Percentiles rank a stretch among this genome's conserved stretches.
Evolutionary conservation across 164 flowering plant species (phyloP).

Genomic region (Vitis rupestris): DNA sequence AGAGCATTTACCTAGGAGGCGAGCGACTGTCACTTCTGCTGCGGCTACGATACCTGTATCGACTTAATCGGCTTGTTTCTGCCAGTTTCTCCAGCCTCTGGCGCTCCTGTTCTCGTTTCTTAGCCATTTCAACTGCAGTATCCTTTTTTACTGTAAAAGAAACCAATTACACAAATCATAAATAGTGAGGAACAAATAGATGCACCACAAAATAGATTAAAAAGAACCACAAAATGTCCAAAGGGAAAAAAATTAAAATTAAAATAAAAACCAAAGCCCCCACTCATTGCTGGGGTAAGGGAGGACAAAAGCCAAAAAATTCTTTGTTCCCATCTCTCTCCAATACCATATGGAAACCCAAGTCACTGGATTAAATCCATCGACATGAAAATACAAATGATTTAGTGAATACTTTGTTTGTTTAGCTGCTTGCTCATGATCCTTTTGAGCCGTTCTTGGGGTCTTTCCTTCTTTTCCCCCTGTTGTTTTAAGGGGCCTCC

Average conservation of each 20-base stretch:
- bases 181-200: not conserved
- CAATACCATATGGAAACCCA: too few species aligned
- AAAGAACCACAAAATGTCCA: not conserved
- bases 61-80: conserved; percentile 72
- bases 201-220: not conserved
- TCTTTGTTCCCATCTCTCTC: too few species aligned
- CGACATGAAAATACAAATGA: not conserved
- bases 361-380: too few species aligned
- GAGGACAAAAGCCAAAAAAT: too few species aligned
- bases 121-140: conserved; percentile 82
- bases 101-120: conserved; percentile 89
- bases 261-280: too few species aligned
- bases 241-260: not conserved
- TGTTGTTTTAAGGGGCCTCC: conserved; percentile 53
- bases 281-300: too few species aligned
- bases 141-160: conserved; percentile 79
- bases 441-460: conserved; percentile 96
- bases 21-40: conserved; percentile 89
- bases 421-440: conserved; percentile 95
- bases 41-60: conserved; percentile 62
- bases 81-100: conserved; percentile 95
- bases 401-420: conserved; percentile 68
- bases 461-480: conserved; percentile 95
- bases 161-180: conserved; percentile 4
- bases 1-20: conserved; percentile 61